Conservation (phyloP, 2,329 filamentous ascomycete genomes). For the Ramularia endophylla region DNA sequence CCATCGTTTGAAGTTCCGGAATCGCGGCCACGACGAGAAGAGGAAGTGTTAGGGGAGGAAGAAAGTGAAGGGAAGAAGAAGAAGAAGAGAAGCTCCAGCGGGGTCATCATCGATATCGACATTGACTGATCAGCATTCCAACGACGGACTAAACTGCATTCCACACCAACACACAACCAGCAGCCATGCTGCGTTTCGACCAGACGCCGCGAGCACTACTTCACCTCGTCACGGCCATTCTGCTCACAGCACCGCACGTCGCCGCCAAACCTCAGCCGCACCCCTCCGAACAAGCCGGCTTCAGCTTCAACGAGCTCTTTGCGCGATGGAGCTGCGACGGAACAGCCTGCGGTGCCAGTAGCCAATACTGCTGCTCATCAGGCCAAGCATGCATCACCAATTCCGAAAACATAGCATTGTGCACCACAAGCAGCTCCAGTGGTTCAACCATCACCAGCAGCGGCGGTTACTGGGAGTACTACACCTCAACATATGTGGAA, state of each 20-base stretch:
- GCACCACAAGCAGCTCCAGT: conserved; percentile 25
- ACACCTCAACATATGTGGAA: conserved; percentile 52
- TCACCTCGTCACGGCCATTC: conserved; percentile 24
- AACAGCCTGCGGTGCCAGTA: conserved; percentile 46
- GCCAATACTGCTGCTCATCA: conserved; percentile 45
- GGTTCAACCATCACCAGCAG: conserved; percentile 21
- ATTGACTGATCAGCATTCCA: background rate
- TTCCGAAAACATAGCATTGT: conserved; percentile 43
- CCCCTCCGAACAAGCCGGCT: conserved; percentile 23
- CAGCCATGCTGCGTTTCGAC: conserved; percentile 18
- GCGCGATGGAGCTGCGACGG: conserved; percentile 37
- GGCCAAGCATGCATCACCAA: conserved; percentile 47
- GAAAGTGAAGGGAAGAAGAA: too few relatives aligned
- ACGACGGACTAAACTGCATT: background rate
- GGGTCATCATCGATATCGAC: too few relatives aligned
- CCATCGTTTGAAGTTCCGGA: too few relatives aligned
- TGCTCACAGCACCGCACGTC: conserved; percentile 22
- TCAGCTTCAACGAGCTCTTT: conserved; percentile 31
- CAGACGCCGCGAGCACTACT: conserved; percentile 22
- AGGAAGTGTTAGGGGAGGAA: too few relatives aligned
- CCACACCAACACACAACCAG: background rate
- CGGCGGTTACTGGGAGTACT: conserved; percentile 49
- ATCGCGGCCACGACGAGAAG: too few relatives aligned
- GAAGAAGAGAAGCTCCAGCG: background rate
- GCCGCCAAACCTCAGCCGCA: conserved; percentile 24